A percentile compares a stretch with the other conserved stretches of the same genome.
These are phyloP conservation scores for Alternaria solani DNA, from an alignment of 2,329 filamentous ascomycete genomes.

Conservation along the genomic window DNA sequence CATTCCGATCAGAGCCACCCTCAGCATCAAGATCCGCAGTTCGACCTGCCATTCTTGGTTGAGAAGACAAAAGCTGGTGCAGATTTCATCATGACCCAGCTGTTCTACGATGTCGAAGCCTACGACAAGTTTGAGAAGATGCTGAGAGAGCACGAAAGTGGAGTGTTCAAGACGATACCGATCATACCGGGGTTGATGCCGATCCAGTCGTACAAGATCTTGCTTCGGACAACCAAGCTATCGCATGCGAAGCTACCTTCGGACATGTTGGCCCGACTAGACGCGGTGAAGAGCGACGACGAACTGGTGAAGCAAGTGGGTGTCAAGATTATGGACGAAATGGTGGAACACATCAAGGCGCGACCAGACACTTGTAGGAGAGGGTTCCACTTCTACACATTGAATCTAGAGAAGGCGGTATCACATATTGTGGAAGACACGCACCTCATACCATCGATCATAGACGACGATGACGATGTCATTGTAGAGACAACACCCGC, in stretches of 20 bases:
- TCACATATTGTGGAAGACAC: slow-evolving; percentile 90
- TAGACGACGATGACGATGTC: slow-evolving; percentile 53
- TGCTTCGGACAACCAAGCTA: slow-evolving; percentile 91
- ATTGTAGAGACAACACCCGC: slow-evolving; percentile 59
- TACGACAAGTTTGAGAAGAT: slow-evolving; percentile 81
- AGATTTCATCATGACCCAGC: slow-evolving; percentile 98
- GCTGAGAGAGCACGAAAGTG: slow-evolving; percentile 81
- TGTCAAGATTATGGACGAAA: slow-evolving; percentile 82
- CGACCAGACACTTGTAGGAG: slow-evolving; percentile 56
- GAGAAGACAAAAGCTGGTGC: slow-evolving; percentile 92
- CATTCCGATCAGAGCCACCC: slow-evolving; percentile 92
- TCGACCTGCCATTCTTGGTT: slow-evolving; percentile 84
- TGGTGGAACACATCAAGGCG: slow-evolving; percentile 80
- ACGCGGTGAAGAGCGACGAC: slow-evolving; percentile 78
- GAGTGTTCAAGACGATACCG: slow-evolving; percentile 82
- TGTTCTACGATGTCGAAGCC: slow-evolving; percentile 90
- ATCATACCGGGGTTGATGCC: slow-evolving; percentile 98
- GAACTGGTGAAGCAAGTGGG: slow-evolving; percentile 82
- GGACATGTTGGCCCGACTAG: slow-evolving; percentile 72
- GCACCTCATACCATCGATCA: slow-evolving; percentile 73
- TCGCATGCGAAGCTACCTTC: slow-evolving; percentile 86
- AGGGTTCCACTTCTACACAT: slow-evolving; percentile 96
- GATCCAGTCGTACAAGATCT: slow-evolving; percentile 95
- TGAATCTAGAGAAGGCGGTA: slow-evolving; percentile 96
- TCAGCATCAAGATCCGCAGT: slow-evolving; percentile 70